A percentile compares a stretch with the other conserved stretches of the same genome.
These are phyloP conservation scores for Erucastrum elatum DNA, from an alignment of 345 rosid species.

Conservation along the genomic window DNA sequence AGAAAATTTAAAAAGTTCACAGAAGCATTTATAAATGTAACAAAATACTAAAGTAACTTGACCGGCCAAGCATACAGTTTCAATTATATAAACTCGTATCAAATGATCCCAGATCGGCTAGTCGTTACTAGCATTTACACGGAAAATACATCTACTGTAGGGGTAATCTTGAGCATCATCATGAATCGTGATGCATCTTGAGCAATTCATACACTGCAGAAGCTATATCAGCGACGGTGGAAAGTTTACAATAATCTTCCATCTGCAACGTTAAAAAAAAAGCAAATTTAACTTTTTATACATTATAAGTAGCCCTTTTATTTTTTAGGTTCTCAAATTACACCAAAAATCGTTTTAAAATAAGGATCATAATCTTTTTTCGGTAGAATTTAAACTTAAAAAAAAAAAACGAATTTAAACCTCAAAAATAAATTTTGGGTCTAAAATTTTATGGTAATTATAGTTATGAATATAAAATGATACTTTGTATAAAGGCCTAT, in stretches of 20 bases:
- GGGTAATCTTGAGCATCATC: slow-evolving; percentile 11
- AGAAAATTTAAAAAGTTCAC: neutral
- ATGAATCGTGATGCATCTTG: slow-evolving; percentile 57
- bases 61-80: neutral
- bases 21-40: neutral
- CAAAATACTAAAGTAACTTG: neutral
- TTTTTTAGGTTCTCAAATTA: neutral
- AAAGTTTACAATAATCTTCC: slow-evolving; percentile 80
- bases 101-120: neutral
- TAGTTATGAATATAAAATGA: neutral
- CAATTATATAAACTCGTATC: neutral
- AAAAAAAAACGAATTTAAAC: neutral
- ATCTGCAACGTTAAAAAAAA: slow-evolving; percentile 49
- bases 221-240: slow-evolving; percentile 75
- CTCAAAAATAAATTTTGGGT: neutral
- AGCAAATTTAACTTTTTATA: neutral
- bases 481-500: neutral
- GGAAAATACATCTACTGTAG: neutral
- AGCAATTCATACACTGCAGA: slow-evolving; percentile 66
- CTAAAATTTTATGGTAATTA: neutral
- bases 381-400: neutral
- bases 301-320: neutral
- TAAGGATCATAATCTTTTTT: neutral
- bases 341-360: neutral
- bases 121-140: neutral